Conservation (phyloP, 495 filamentous ascomycete species). For the Aspergillus nidulans region DNA sequence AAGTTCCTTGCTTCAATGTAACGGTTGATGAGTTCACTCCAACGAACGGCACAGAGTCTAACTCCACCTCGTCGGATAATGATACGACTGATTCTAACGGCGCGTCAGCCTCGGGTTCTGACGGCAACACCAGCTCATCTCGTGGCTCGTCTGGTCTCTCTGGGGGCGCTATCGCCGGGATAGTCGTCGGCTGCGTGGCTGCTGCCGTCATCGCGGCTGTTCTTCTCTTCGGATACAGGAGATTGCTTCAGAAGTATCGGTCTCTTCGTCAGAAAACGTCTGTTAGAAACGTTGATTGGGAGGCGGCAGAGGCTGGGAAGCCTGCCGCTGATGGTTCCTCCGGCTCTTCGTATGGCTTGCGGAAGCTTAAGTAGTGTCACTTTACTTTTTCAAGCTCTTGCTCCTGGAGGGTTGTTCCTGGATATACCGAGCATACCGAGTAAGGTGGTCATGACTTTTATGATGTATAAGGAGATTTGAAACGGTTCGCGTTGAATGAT, state of each 20-base stretch:
- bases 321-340: neutral
- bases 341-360: neutral
- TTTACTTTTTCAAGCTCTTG: no score
- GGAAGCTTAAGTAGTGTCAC: conserved; percentile 1
- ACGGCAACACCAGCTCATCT: neutral
- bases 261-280: conserved; percentile 11
- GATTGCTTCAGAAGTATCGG: conserved; percentile 16
- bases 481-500: no score
- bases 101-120: neutral
- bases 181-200: conserved; percentile 42
- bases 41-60: conserved; percentile 3
- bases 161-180: conserved; percentile 42
- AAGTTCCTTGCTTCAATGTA: conserved; percentile 50
- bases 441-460: no score
- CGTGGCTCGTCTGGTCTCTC: conserved; percentile 26
- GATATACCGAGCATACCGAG: no score
- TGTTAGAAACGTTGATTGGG: conserved; percentile 16
- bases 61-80: conserved; percentile 1
- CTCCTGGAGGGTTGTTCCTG: no score
- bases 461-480: no score
- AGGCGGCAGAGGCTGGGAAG: neutral
- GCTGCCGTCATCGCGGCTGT: conserved; percentile 22
- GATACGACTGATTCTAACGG: neutral
- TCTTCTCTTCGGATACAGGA: conserved; percentile 14
- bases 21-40: conserved; percentile 27